phyloP scores from a whole-genome alignment of 2,329 filamentous ascomycete genomes.

The Zymoseptoria ardabiliae region DNA sequence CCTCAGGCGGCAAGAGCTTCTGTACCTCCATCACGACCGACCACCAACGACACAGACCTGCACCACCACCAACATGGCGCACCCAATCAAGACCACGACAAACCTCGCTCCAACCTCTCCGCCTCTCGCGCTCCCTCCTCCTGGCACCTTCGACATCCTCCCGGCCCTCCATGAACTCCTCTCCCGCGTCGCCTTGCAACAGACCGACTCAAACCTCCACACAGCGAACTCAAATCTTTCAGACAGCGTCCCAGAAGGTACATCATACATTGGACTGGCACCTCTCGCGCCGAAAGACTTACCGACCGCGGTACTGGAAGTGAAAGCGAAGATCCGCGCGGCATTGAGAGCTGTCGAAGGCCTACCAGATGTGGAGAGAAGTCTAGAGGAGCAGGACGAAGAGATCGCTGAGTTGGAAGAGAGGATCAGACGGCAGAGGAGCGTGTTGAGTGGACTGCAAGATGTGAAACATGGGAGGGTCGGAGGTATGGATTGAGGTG shows the following conservation, averaged over 20 bases:
- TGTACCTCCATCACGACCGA: too few species aligned
- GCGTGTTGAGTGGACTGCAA: constrained; percentile 49
- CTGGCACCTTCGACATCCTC: constrained; percentile 77
- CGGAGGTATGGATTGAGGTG: too few species aligned
- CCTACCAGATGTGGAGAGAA: constrained; percentile 63
- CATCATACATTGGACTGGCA: constrained; percentile 14
- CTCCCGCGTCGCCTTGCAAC: constrained; percentile 49
- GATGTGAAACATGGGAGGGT: constrained; percentile 18
- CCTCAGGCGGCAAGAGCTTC: neutral
- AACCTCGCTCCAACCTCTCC: constrained; percentile 17
- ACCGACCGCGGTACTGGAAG: constrained; percentile 51
- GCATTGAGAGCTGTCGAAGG: constrained; percentile 59
- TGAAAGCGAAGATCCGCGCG: constrained; percentile 66
- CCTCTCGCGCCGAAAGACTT: constrained; percentile 66
- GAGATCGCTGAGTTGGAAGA: constrained; percentile 63
- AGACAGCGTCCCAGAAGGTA: neutral
- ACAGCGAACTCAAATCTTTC: neutral
- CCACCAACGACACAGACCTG: neutral
- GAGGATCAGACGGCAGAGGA: constrained; percentile 55
- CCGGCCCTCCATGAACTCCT: constrained; percentile 75
- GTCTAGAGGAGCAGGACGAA: constrained; percentile 59
- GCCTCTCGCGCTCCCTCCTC: constrained; percentile 54
- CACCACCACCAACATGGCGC: constrained; percentile 11
- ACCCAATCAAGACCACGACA: constrained; percentile 18
- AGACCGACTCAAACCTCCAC: constrained; percentile 5